These are phyloP conservation scores for Pseudogymnoascus sp. DNA, from an alignment of 2,329 filamentous ascomycete genomes.

Conservation along the genomic window DNA sequence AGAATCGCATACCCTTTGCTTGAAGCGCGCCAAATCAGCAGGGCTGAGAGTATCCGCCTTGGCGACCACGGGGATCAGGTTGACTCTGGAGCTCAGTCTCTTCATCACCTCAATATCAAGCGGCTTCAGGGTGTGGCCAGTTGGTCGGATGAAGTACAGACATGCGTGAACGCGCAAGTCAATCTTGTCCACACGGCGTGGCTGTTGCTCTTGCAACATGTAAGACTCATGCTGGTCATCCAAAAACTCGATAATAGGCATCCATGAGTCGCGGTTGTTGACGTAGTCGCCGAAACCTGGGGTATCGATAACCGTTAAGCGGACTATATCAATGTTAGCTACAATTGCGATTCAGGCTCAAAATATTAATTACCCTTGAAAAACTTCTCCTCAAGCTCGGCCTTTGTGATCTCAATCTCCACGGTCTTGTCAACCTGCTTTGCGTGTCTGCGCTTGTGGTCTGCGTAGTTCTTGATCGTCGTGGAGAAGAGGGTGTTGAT, in stretches of 20 bases:
- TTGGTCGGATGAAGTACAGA: constrained; percentile 98
- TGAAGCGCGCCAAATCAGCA: constrained; percentile 83
- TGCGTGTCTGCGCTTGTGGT: constrained; percentile 97
- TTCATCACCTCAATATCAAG: constrained; percentile 99
- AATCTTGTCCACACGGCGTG: constrained; percentile 95
- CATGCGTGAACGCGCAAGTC: constrained; percentile 97
- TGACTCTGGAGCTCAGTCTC: constrained; percentile 93
- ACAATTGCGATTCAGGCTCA: background rate
- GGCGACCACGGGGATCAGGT: constrained; percentile 95
- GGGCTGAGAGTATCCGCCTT: constrained; percentile 98
- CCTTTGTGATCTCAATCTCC: constrained; percentile 99
- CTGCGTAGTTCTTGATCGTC: constrained; percentile 99
- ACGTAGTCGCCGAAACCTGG: constrained; percentile 99
- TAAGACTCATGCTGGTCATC: constrained; percentile 99
- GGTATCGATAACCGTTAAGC: constrained; percentile 96
- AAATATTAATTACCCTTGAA: constrained; percentile 72
- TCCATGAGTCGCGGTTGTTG: constrained; percentile 99
- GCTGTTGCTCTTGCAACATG: constrained; percentile 99
- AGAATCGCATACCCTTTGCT: constrained; percentile 66
- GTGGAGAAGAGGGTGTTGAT: constrained; percentile 99
- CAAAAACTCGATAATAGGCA: constrained; percentile 99
- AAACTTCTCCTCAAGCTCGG: constrained; percentile 99
- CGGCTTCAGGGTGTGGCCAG: constrained; percentile 96
- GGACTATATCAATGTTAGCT: constrained; percentile 51
- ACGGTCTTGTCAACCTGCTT: constrained; percentile 99